Conservation (phyloP, 129 eudicot species). For the Escallonia herrerae region DNA sequence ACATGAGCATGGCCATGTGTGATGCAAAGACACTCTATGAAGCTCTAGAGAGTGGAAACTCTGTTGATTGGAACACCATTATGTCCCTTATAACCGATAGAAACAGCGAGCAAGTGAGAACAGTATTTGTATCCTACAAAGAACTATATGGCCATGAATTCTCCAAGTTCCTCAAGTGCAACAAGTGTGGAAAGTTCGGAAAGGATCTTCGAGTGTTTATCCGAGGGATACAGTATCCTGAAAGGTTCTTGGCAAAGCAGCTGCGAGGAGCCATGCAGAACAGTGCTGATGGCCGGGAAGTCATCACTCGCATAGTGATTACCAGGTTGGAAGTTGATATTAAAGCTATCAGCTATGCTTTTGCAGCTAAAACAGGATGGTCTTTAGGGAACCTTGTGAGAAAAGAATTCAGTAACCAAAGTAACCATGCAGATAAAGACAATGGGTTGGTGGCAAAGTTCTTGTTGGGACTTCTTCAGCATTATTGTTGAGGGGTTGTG, state of each 20-base stretch:
- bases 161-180: conserved; percentile 15
- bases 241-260: conserved; percentile 11
- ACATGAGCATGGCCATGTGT: conserved; percentile 16
- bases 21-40: conserved; percentile 14
- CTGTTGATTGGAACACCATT: conserved; percentile 13
- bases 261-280: conserved; percentile 10
- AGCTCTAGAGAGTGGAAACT: conserved; percentile 9
- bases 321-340: conserved; percentile 1
- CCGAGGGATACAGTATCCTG: conserved; percentile 9
- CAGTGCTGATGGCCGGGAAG: conserved; percentile 1
- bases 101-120: neutral
- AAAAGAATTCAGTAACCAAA: conserved; percentile 2
- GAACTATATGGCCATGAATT: conserved; percentile 12
- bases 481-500: no score
- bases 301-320: neutral
- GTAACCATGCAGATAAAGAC: neutral
- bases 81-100: conserved; percentile 2
- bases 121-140: conserved; percentile 5
- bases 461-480: conserved; percentile 4
- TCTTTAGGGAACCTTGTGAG: conserved; percentile 2
- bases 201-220: neutral
- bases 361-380: conserved; percentile 8
- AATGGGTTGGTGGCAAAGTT: conserved; percentile 2
- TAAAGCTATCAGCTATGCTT: conserved; percentile 3
- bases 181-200: conserved; percentile 14